Conservation (phyloP, 2,329 filamentous ascomycete species). For the Xenoacremonium recifei region DNA sequence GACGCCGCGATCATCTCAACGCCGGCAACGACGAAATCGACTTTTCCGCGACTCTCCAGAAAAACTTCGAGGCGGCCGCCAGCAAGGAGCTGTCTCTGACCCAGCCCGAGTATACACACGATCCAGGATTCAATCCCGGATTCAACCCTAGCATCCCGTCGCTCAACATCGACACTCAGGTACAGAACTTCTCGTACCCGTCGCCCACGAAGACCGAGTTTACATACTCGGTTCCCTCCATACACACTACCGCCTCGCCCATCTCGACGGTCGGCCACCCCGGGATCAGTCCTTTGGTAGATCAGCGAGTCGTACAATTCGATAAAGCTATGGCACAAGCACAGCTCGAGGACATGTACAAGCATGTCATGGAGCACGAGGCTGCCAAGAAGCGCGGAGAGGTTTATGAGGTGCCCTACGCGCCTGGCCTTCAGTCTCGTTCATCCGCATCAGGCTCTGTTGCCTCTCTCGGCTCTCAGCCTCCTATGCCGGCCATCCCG, state of each 20-base stretch:
- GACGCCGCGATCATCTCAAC: slow-evolving; percentile 49
- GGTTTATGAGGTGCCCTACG: slow-evolving; percentile 41
- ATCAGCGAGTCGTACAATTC: slow-evolving; percentile 71
- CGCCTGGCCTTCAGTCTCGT: slow-evolving; percentile 27
- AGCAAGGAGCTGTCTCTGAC: too few relatives aligned
- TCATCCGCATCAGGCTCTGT: slow-evolving; percentile 10
- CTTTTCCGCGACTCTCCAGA: slow-evolving; percentile 29
- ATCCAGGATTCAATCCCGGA: slow-evolving; percentile 17
- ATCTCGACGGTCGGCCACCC: slow-evolving; percentile 46
- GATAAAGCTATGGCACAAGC: slow-evolving; percentile 74
- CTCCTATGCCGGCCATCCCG: slow-evolving; percentile 31
- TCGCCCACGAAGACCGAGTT: slow-evolving; percentile 39
- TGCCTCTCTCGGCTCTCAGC: slow-evolving; percentile 26
- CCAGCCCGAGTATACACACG: slow-evolving; percentile 1
- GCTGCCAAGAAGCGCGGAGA: slow-evolving; percentile 60
- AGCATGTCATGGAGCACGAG: slow-evolving; percentile 88
- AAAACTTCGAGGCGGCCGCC: too few relatives aligned
- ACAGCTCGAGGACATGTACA: slow-evolving; percentile 89
- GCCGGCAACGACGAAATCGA: slow-evolving; percentile 53
- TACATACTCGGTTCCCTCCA: slow-evolving; percentile 36
- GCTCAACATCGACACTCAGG: slow-evolving; percentile 17
- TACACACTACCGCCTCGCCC: slow-evolving; percentile 40
- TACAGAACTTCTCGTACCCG: slow-evolving; percentile 49
- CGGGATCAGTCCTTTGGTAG: slow-evolving; percentile 69
- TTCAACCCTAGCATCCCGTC: slow-evolving; percentile 12